Evolutionary conservation across 306 rosid genomes (phyloP), one percentile per base, ranked within the genome.

Genomic region (Phaseolus lunatus): DNA sequence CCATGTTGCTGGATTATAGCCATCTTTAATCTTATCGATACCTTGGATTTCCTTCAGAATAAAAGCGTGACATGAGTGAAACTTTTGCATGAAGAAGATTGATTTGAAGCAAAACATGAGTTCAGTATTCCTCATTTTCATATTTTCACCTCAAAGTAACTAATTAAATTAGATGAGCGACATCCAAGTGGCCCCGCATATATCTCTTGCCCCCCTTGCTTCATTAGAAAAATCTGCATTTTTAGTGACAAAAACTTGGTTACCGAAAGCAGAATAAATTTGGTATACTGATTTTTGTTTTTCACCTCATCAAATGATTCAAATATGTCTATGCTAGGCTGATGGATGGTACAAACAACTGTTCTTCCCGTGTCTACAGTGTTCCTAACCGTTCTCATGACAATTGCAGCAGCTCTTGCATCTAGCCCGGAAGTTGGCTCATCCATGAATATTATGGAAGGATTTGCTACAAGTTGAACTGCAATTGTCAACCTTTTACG

Each of bases 401-500:
- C 90, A 71, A 88, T 80, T 1, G 92, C 92, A 9, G 90, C 92
- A 44, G 92, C 92, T 69, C 90, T 82, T 70, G 92, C 90, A 80
- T 88, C 92, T 41, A 88, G 63, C 3, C 93, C 93, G 26, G 93
- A 86, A 67, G 93, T 89, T 76, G 93, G 93, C 54, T 89, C 93
- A 78, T 89, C 93, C 93, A 89, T 89, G 82, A 89, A 89, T 78
- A 89, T 86, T 49, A 89, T 85, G 23, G 89, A 85, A 75, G 93
- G 93, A 69, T 89, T 89, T 4, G 89, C 90, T 57, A 89, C 93
- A 35, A 89, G 81, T 61, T 89, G 90, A 78, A 85, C 93, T 3
- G 93, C 87, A 68, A 89, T 83, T 15, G 93, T 89, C 77, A 89
- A 70, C 76, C 90, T 85, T 83, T 89, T 89, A 41, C 90, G 84